Evolutionary conservation across 768 basidiomycete genomes (phyloP).

Genomic region (Thelephora ganbajun): DNA sequence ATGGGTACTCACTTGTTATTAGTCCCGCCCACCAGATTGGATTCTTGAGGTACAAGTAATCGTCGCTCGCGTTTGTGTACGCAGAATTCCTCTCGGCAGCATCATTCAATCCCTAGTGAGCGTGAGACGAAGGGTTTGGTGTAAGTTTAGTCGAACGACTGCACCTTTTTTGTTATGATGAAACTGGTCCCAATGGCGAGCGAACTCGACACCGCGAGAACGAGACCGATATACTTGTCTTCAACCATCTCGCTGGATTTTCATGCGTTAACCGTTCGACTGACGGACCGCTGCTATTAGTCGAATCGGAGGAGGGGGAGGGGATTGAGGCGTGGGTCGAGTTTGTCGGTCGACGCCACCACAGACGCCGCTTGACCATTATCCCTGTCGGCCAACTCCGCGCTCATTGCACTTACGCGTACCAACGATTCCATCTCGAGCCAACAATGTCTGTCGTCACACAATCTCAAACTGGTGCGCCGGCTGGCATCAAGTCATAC

Average conservation of each 20-base stretch:
- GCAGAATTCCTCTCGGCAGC: conserved; percentile 43
- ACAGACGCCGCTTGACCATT: too few relatives aligned
- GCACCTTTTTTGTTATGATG: conserved; percentile 97
- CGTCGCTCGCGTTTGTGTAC: conserved; percentile 56
- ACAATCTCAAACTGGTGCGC: conserved; percentile 21
- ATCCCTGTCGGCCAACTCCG: too few relatives aligned
- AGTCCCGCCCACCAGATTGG: conserved; percentile 98
- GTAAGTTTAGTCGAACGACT: conserved; percentile 4
- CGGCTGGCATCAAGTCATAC: conserved; percentile 73
- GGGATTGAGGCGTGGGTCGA: too few relatives aligned
- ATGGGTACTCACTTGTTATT: conserved; percentile 56
- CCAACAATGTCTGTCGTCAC: conserved; percentile 24
- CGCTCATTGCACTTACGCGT: too few relatives aligned
- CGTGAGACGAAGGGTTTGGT: conserved; percentile 2
- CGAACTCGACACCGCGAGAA: conserved; percentile 75
- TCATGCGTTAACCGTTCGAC: background rate
- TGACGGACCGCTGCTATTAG: background rate
- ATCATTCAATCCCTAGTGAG: conserved; percentile 74
- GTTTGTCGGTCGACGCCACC: too few relatives aligned
- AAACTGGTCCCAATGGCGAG: conserved; percentile 89
- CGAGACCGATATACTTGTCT: conserved; percentile 92
- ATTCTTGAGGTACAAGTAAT: conserved; percentile 75
- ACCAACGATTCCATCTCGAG: background rate
- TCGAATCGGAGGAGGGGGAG: too few relatives aligned
- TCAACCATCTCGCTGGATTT: conserved; percentile 42